Evolutionary conservation across 495 filamentous ascomycete species (phyloP).

Genomic region (Tuber umbilicatum): DNA sequence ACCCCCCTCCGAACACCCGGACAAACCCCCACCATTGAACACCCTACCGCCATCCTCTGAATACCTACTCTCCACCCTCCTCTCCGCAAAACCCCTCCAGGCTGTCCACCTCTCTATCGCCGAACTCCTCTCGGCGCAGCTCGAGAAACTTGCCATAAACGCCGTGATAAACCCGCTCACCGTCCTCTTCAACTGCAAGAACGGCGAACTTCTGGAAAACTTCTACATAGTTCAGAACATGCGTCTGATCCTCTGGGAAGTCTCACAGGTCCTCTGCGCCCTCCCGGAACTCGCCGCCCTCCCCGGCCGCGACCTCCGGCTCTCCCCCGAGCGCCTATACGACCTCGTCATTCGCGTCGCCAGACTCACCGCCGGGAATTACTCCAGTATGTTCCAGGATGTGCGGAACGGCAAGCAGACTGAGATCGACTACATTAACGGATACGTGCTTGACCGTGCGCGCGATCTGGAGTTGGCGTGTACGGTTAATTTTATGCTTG

Average conservation of each 20-base stretch:
- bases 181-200: conserved; percentile 61
- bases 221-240: conserved; percentile 52
- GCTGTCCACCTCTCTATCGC: conserved; percentile 46
- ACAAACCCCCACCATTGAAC: conserved; percentile 26
- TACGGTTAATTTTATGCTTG: conserved; percentile 61
- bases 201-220: conserved; percentile 64
- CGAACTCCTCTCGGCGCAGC: conserved; percentile 56
- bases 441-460: conserved; percentile 65
- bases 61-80: conserved; percentile 35
- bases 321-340: conserved; percentile 53
- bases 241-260: conserved; percentile 58
- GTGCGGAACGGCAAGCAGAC: conserved; percentile 56
- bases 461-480: conserved; percentile 61
- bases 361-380: conserved; percentile 58
- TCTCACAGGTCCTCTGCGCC: conserved; percentile 55
- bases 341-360: conserved; percentile 53
- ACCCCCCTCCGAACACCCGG: conserved; percentile 19
- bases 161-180: conserved; percentile 76
- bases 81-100: conserved; percentile 43
- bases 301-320: conserved; percentile 54
- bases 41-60: conserved; percentile 43
- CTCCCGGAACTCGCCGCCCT: conserved; percentile 61
- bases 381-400: conserved; percentile 77
- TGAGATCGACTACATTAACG: conserved; percentile 80
- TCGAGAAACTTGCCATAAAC: conserved; percentile 77